Conservation (phyloP, 2,329 filamentous ascomycete genomes). For the Nemania sp. region DNA sequence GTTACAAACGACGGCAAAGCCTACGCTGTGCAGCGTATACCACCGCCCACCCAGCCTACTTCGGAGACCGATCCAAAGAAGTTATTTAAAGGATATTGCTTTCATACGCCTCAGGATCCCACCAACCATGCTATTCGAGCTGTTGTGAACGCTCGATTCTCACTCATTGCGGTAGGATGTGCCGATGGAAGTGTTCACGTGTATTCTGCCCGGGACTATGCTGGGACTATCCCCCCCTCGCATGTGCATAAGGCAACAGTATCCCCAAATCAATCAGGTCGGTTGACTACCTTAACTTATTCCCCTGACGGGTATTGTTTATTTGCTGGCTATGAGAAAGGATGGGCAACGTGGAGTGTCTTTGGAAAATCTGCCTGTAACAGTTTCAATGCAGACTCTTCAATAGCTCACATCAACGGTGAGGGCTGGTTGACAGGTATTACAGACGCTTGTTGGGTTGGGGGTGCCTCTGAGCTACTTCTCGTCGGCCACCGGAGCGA, state of each 20-base stretch:
- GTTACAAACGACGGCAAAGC: conserved; percentile 87
- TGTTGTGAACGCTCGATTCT: conserved; percentile 94
- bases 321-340: conserved; percentile 90
- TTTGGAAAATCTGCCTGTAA: conserved; percentile 91
- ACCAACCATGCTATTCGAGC: conserved; percentile 75
- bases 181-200: conserved; percentile 82
- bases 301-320: conserved; percentile 97
- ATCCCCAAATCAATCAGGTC: conserved; percentile 75
- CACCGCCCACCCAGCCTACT: conserved; percentile 54
- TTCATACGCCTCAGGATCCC: conserved; percentile 77
- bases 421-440: conserved; percentile 90
- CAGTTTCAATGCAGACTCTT: conserved; percentile 79
- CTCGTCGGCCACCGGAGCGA: conserved; percentile 78
- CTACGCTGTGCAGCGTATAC: conserved; percentile 86
- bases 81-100: conserved; percentile 90
- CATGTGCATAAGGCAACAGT: conserved; percentile 79
- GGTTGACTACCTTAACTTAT: conserved; percentile 80
- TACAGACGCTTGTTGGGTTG: conserved; percentile 84
- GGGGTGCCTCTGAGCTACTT: conserved; percentile 86
- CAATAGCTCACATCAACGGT: conserved; percentile 72
- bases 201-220: conserved; percentile 94
- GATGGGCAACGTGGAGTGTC: conserved; percentile 97
- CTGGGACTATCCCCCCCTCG: conserved; percentile 89
- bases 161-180: conserved; percentile 88
- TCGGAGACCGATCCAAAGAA: conserved; percentile 67